A percentile compares a stretch with the other conserved stretches of the same genome.
Conservation (phyloP, 495 filamentous ascomycete species). For the Aspergillus hancockii region DNA sequence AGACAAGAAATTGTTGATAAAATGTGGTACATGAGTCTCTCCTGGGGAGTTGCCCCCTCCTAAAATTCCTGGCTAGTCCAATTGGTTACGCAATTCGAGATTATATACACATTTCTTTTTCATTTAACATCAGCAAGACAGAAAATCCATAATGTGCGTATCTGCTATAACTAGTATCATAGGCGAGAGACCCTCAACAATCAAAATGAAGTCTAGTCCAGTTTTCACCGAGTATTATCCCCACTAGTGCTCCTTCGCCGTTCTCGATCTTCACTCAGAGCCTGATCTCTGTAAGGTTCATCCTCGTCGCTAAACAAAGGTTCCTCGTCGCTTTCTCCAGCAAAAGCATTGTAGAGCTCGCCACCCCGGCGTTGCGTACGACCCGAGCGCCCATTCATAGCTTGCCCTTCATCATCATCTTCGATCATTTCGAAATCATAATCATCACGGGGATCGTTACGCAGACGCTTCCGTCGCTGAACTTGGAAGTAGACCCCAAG, state of each 20-base stretch:
- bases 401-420: constrained; percentile 73
- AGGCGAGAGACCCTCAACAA: neutral
- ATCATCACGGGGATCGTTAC: constrained; percentile 74
- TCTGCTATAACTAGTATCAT: neutral
- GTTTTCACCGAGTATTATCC: constrained; percentile 25
- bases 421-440: constrained; percentile 95
- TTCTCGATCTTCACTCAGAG: constrained; percentile 24
- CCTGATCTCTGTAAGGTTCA: constrained; percentile 43
- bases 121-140: neutral
- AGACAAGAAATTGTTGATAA: too few species aligned
- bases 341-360: constrained; percentile 93
- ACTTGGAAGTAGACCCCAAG: constrained; percentile 79
- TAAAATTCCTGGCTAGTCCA: neutral
- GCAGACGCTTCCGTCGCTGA: constrained; percentile 71
- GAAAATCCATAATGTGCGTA: neutral
- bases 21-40: too few species aligned
- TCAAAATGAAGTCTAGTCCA: constrained; percentile 13
- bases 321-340: constrained; percentile 74
- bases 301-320: constrained; percentile 58
- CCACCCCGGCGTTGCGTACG: constrained; percentile 62
- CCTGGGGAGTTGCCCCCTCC: neutral
- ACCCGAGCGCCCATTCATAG: constrained; percentile 38
- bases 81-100: neutral
- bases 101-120: constrained; percentile 1
- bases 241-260: constrained; percentile 22